Base-by-base conservation (phyloP, 768 basidiomycete species). In the Lentinus tigrinus region DNA sequence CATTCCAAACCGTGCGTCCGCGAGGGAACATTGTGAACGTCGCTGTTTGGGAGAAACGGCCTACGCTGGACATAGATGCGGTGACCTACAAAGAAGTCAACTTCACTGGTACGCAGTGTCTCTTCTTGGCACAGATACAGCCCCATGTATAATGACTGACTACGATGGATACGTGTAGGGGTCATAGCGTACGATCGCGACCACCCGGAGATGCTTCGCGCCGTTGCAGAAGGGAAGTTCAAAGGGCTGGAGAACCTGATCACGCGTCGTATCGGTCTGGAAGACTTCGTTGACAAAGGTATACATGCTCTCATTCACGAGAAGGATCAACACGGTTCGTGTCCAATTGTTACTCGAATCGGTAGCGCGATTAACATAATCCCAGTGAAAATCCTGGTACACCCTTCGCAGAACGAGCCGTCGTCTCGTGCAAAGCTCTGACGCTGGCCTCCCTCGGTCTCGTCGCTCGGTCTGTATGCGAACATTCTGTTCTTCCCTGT, bases 281-380 rank as follows among this genome's bases (percentile, higher is more conserved):
- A 79, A 14, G 77, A 80, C 54, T 65, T 79, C 14, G 73, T 81
- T 6, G 72, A 76, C 47, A 67, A 77, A 39, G 80, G 79, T 1
- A 71, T 82, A 47, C 64, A 74, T 49, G 66, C 72, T 14, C 69
- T 81, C 10, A 51, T 78, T 26, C 65, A 72, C 31, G 74, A 78
- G 47, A 77, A 78, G 62, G 73, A 75, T 36, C 67, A 68, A 3
- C 77, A 81, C 51, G 73, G 79, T 78, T 51, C 43, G 23, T 14
- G 19, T 46, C 21, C 47, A 38, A 16, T 21, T 24, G 24, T 52
- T 38, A 49, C n/a, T 26, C 17, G 9, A 24, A n/a, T 8, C 9
- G 27, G 11, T 49, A 87, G 85, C 83, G 83, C 5, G 87, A 87
- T 65, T 74, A 3, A 31, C 31, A 31, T 31, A 11, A 31, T 87